Evolutionary conservation across 2,329 filamentous ascomycete species (phyloP).

Genomic region (Beauveria brongniartii): DNA sequence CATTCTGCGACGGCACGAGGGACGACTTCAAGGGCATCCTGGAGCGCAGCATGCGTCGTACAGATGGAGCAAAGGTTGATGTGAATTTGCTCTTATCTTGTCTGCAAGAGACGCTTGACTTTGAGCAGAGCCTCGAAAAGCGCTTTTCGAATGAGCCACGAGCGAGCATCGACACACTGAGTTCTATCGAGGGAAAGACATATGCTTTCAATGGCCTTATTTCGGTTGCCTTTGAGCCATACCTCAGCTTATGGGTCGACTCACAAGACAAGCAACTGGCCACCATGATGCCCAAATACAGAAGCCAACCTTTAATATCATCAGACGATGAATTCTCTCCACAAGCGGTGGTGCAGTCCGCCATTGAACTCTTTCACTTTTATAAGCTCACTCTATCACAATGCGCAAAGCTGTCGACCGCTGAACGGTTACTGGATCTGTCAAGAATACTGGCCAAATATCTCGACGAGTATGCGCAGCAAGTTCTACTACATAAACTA

Average conservation of each 20-base stretch:
- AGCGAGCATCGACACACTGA: constrained; percentile 83
- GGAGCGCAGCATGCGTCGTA: constrained; percentile 73
- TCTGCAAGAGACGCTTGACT: constrained; percentile 91
- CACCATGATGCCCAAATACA: constrained; percentile 78
- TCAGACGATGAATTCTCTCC: constrained; percentile 86
- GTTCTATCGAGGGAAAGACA: constrained; percentile 63
- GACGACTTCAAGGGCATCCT: constrained; percentile 94
- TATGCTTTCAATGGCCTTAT: constrained; percentile 83
- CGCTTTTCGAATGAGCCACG: constrained; percentile 68
- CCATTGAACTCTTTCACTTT: constrained; percentile 94
- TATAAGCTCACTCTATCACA: constrained; percentile 90
- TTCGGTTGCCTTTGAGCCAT: constrained; percentile 94
- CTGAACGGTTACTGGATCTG: constrained; percentile 76
- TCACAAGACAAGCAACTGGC: constrained; percentile 87
- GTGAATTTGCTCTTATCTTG: constrained; percentile 84
- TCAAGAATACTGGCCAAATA: constrained; percentile 85
- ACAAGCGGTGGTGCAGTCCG: constrained; percentile 83
- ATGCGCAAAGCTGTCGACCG: constrained; percentile 91
- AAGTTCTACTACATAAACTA: constrained; percentile 70
- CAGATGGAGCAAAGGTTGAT: constrained; percentile 72
- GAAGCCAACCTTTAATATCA: constrained; percentile 68
- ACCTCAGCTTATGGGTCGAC: constrained; percentile 93
- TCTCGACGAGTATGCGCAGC: constrained; percentile 89
- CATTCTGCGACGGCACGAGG: constrained; percentile 90
- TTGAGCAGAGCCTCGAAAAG: constrained; percentile 84